Conservation (phyloP, 1,284 basidiomycete genomes). For the Rhodotorula sp. region DNA sequence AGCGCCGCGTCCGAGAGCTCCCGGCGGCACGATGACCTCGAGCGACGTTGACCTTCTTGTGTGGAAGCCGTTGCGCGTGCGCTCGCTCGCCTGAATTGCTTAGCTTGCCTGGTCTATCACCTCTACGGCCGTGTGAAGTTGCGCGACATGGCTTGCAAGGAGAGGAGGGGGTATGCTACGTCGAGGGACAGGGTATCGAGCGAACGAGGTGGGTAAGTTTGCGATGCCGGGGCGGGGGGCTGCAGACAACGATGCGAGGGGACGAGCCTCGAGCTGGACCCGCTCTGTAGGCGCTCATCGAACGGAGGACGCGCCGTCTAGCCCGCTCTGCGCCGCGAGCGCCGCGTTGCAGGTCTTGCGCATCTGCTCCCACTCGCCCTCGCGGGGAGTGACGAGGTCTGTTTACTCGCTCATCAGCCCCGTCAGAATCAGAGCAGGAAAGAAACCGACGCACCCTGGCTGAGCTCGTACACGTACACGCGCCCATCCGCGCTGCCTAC, state of each 20-base stretch:
- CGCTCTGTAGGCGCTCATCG: neutral
- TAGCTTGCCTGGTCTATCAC: too few relatives aligned
- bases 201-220: neutral
- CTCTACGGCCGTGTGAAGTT: too few relatives aligned
- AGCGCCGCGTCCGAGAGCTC: too few relatives aligned
- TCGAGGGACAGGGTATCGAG: neutral
- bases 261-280: too few relatives aligned
- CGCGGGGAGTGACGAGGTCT: constrained; percentile 36
- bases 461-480: constrained; percentile 87
- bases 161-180: too few relatives aligned
- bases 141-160: too few relatives aligned
- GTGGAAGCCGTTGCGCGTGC: too few relatives aligned
- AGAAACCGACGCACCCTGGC: constrained; percentile 17
- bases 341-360: constrained; percentile 29
- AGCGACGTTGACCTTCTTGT: too few relatives aligned
- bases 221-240: too few relatives aligned
- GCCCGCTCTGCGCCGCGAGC: neutral
- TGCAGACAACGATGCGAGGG: too few relatives aligned
- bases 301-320: neutral
- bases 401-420: neutral
- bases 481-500: constrained; percentile 89
- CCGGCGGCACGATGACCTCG: too few relatives aligned
- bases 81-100: too few relatives aligned
- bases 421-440: neutral
- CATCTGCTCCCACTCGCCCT: constrained; percentile 42